phyloP scores from a whole-genome alignment of 2,329 filamentous ascomycete species.

The Xylaria sp. region DNA sequence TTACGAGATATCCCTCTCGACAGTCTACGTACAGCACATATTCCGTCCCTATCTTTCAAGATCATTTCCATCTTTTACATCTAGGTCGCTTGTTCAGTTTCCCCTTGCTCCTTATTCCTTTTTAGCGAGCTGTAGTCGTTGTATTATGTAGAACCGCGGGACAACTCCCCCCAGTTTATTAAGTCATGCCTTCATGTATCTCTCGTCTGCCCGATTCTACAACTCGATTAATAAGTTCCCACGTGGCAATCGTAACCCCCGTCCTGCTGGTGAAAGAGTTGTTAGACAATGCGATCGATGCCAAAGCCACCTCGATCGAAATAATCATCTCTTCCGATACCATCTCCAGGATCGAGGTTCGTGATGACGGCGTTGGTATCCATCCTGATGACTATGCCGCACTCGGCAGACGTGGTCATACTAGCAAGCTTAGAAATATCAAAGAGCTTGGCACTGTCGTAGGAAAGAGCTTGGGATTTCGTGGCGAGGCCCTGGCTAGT shows the following conservation, averaged over 20 bases:
- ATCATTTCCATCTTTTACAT: not conserved
- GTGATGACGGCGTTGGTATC: conserved; percentile 78
- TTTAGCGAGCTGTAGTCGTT: not conserved
- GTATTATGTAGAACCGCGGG: not conserved
- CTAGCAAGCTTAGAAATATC: conserved; percentile 73
- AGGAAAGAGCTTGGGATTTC: conserved; percentile 71
- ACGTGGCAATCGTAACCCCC: conserved; percentile 64
- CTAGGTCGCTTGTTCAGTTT: not conserved
- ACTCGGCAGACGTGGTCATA: conserved; percentile 71
- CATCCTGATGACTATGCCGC: conserved; percentile 62
- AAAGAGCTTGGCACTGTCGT: conserved; percentile 64
- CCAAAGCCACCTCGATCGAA: conserved; percentile 68
- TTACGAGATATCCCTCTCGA: not conserved
- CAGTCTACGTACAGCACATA: not conserved
- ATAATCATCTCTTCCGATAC: conserved; percentile 69
- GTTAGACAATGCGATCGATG: conserved; percentile 78
- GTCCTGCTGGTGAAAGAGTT: conserved; percentile 74
- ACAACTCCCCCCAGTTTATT: not conserved
- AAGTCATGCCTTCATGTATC: conserved; percentile 45
- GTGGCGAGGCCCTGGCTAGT: conserved; percentile 75
- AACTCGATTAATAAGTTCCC: conserved; percentile 63
- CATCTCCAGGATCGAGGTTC: conserved; percentile 70
- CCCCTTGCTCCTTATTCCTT: not conserved
- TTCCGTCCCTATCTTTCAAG: not conserved
- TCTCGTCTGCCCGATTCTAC: conserved; percentile 54